Evolutionary conservation across 192 early-diverging fungal species (phyloP), one percentile per base, ranked within the genome.

Genomic region (Helicostylum pulchrum): DNA sequence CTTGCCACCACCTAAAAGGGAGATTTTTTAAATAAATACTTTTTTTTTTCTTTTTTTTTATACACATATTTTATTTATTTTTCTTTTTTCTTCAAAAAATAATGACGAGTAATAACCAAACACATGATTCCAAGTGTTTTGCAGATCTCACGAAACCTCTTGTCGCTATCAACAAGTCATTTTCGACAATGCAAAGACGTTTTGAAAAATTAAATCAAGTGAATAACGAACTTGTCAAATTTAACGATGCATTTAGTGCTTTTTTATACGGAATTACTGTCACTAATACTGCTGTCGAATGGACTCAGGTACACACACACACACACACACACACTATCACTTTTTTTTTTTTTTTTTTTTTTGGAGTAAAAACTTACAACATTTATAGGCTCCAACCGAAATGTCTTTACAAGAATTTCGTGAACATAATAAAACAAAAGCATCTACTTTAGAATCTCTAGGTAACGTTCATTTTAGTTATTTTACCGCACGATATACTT

Each of bases 261-360:
- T 74, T 74, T 56, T 39, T 74, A 46, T 74, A 68, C 21, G 72
- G 72, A 12, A 49, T 74, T 26, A 55, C 62, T 23, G 67, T 62
- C 17, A 69, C 61, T 36, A 63, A 62, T 14, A 48, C 62, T n/a
- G 53, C 54, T 6, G 42, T 74, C 8, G 47, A 74, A 12, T 74
- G 66, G 66, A 48, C 55, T 52, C 56, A 72, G 42, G 70, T 65
- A 61, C 26, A 47, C 44, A 23, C 23, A 26, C 26, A 26, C 26
- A 26, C 0, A 61, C 26, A 47, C 44, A 23, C 23, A 26, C 26
- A 26, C 26, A 26, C 0, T 26, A 26, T 26, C 26, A 26, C 26
- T 26, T 26, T 26, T 26, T 26, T 26, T 26, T 26, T 26, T 26
- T 26, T 26, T 26, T 26, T 26, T 26, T 26, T 26, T 26, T 26